phyloP scores from a whole-genome alignment of 257 asterid genomes.

The Leptodermis oblonga region DNA sequence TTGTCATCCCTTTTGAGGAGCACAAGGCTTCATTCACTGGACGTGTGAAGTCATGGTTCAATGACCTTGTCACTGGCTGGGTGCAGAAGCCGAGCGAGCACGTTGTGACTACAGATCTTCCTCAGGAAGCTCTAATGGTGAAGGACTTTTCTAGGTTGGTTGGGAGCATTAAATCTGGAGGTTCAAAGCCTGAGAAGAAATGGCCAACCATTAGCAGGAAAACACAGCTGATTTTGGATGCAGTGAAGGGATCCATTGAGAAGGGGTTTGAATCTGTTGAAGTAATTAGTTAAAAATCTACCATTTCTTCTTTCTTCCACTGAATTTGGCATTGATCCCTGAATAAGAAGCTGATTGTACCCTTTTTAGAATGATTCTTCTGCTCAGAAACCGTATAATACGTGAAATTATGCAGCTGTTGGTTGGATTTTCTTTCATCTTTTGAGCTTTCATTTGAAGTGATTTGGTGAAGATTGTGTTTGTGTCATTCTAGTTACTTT shows the following conservation, averaged over 20 bases:
- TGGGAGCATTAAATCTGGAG: constrained; percentile 25
- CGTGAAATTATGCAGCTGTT: neutral
- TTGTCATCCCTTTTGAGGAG: constrained; percentile 53
- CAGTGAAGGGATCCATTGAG: constrained; percentile 58
- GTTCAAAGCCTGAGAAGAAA: constrained; percentile 40
- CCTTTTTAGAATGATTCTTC: neutral
- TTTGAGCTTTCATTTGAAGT: neutral
- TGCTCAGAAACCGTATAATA: neutral
- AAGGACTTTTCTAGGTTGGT: constrained; percentile 58
- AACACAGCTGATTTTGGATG: constrained; percentile 63
- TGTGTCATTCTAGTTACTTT: no score
- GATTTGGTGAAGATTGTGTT: neutral
- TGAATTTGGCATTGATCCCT: neutral
- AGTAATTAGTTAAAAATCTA: constrained; percentile 16
- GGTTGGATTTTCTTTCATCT: neutral
- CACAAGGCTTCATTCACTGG: constrained; percentile 36
- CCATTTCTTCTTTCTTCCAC: no score
- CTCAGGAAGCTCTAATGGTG: constrained; percentile 72
- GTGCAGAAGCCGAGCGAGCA: constrained; percentile 41
- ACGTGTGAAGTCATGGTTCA: constrained; percentile 28
- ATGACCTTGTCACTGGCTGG: constrained; percentile 31
- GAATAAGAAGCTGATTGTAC: neutral
- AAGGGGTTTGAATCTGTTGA: constrained; percentile 48
- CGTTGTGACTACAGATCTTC: constrained; percentile 44
- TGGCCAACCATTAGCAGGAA: constrained; percentile 63